phyloP scores from a whole-genome alignment of 441 rosid species.

The Corymbia calophylla region DNA sequence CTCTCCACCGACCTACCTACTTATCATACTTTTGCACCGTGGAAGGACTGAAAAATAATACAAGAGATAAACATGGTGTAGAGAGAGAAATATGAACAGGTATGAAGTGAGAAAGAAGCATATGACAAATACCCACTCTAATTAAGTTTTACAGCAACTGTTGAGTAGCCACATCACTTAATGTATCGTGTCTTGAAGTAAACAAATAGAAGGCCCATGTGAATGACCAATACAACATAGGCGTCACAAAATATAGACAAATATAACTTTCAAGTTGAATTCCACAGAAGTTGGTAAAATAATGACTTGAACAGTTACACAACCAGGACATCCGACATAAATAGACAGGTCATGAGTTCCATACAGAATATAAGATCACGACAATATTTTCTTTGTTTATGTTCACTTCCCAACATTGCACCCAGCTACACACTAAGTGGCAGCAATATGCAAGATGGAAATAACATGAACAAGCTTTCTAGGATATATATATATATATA shows the following conservation, averaged over 20 bases:
- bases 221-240: neutral
- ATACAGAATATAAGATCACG: neutral
- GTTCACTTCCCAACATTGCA: neutral
- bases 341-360: neutral
- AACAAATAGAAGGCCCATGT: neutral
- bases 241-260: neutral
- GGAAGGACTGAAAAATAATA: slow-evolving; percentile 34
- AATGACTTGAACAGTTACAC: neutral
- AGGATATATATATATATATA: neutral
- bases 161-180: neutral
- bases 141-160: neutral
- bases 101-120: neutral
- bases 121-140: neutral
- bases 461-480: neutral
- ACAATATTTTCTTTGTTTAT: neutral
- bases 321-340: neutral
- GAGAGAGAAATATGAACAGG: neutral
- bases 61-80: neutral
- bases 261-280: neutral
- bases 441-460: neutral
- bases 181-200: neutral
- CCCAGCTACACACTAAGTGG: neutral
- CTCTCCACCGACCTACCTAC: neutral
- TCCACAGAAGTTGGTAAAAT: neutral
- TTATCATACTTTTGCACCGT: slow-evolving; percentile 43